phyloP scores from a whole-genome alignment of 257 asterid species.

The Cordia subcordata region DNA sequence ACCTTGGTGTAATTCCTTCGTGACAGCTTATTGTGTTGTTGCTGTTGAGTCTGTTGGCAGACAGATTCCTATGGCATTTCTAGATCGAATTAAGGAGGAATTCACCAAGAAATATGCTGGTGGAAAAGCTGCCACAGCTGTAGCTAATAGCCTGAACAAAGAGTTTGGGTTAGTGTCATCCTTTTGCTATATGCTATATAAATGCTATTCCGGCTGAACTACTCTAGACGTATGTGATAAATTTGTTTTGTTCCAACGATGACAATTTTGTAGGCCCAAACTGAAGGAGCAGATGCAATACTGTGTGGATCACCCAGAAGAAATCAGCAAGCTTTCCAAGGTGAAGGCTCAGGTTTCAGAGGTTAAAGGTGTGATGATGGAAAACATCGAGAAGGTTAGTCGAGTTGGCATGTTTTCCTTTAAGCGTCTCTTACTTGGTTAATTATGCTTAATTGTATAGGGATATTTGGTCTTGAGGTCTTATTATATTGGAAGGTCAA shows the following conservation, averaged over 20 bases:
- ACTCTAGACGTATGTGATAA: background rate
- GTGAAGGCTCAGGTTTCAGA: constrained; percentile 87
- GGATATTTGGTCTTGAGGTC: background rate
- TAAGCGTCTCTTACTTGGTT: background rate
- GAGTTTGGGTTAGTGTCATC: constrained; percentile 58
- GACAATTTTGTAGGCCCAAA: constrained; percentile 44
- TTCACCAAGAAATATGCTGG: constrained; percentile 62
- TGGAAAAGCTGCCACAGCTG: constrained; percentile 74
- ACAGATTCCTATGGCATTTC: constrained; percentile 72
- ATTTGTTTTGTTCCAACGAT: background rate
- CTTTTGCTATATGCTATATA: background rate
- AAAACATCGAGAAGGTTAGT: constrained; percentile 75
- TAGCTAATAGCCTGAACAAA: constrained; percentile 63
- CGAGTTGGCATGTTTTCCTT: background rate
- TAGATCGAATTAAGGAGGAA: constrained; percentile 79
- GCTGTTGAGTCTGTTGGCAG: constrained; percentile 88
- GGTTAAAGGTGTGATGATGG: constrained; percentile 91
- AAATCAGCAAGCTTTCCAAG: constrained; percentile 71
- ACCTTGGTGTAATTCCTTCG: background rate
- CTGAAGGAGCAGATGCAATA: constrained; percentile 73
- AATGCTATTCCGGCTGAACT: background rate
- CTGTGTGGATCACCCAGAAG: constrained; percentile 73
- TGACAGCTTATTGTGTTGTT: constrained; percentile 80
- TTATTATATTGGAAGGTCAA: background rate
- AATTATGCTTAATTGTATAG: background rate